Evolutionary conservation across 2,329 filamentous ascomycete species (phyloP).

Genomic region (Colletotrichum echinochloae): DNA sequence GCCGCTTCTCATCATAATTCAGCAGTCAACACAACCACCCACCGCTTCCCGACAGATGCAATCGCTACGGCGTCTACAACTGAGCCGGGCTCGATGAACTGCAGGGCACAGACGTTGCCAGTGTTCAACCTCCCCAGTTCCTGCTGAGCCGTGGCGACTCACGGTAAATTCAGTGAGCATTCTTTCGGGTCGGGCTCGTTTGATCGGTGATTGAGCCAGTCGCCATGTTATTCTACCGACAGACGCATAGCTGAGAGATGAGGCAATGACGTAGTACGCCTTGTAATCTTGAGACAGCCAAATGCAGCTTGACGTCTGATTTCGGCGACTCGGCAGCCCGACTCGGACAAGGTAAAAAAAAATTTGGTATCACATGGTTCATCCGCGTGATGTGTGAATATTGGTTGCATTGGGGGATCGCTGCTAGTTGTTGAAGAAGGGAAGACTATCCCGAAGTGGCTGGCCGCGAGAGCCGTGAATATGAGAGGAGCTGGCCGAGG

Average conservation of each 20-base stretch:
- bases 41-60: background rate
- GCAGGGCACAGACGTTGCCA: background rate
- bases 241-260: background rate
- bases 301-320: slow-evolving; percentile 12
- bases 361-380: no score
- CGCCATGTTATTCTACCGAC: background rate
- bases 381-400: no score
- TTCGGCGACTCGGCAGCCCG: background rate
- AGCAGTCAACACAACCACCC: background rate
- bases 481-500: no score
- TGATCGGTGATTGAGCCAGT: background rate
- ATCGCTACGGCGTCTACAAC: background rate
- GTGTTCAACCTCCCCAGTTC: background rate
- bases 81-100: background rate
- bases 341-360: background rate
- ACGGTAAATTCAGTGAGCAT: background rate
- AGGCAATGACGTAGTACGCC: background rate
- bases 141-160: background rate
- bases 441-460: no score
- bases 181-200: background rate
- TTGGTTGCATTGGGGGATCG: no score
- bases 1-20: background rate
- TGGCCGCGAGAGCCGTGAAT: no score
- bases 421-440: no score
- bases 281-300: background rate